Evolutionary conservation across 192 early-diverging fungal species (phyloP), one percentile per base, ranked within the genome.

Genomic region (Thoreauomyces humboldtii): DNA sequence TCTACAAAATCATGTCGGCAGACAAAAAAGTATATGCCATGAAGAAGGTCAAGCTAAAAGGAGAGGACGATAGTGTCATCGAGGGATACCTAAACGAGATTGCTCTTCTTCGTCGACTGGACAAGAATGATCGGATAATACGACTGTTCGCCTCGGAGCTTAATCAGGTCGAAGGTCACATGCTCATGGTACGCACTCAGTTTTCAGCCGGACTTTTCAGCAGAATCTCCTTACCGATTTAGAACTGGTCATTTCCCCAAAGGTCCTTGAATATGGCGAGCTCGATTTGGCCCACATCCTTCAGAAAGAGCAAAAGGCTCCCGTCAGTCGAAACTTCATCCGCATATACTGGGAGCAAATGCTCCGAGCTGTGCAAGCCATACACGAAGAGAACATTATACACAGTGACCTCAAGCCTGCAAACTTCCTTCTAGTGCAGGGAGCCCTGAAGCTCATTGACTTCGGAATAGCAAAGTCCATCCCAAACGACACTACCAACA

Each of bases 391-490:
- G 55, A 89, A 88, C 11, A 93, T 98, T 64, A 87, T 98, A 5
- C 96, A 98, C 66, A 83, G 88, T 5, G 94, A 98, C 63, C 72
- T 98, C 27, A 98, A 98, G 69, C 96, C 96, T 0, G 95, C 95
- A 9, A 98, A 98, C 71, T 98, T 97, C 67, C 68, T 98, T 9
- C 63, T 98, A 19, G 91, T 94, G 4, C 83, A 85, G 37, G 94
- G 91, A 2, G 64, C 81, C 14, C 69, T 98, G 12, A 98, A 97
- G 63, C 73, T 98, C 54, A 97, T 97, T 48, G 96, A 98, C 69
- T 98, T 98, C 82, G 96, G 96, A 14, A 97, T 97, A 67, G 92
- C 96, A n/a, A 97, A 95, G 59, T 73, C 87, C 0, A 94, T 96
- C 36, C 82, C 89, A 7, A 92, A 93, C 72, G 92, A 94, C 67